Conservation (phyloP, 2,329 filamentous ascomycete genomes). For the Aspergillus fumigatus region DNA sequence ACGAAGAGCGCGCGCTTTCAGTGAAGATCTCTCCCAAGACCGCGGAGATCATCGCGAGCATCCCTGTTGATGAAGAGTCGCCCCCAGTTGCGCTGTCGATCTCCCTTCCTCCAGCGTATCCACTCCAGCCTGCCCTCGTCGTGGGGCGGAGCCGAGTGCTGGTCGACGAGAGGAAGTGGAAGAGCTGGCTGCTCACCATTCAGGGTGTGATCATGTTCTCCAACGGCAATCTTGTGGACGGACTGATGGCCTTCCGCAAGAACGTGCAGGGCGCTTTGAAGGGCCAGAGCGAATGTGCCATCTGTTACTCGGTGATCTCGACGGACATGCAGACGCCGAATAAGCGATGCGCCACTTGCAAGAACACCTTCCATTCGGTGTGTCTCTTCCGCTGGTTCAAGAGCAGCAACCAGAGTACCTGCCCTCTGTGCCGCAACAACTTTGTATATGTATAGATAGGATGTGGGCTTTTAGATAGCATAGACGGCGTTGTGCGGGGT, state of each 20-base stretch:
- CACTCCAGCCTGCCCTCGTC: constrained; percentile 73
- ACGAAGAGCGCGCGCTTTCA: constrained; percentile 50
- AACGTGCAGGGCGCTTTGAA: constrained; percentile 87
- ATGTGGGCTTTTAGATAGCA: constrained; percentile 9
- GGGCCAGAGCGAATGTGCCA: constrained; percentile 91
- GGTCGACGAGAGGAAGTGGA: constrained; percentile 88
- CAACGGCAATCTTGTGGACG: constrained; percentile 83
- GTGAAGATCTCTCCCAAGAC: constrained; percentile 69
- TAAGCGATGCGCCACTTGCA: constrained; percentile 87
- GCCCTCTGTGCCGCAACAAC: constrained; percentile 85
- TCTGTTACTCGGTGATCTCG: constrained; percentile 93
- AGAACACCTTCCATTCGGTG: constrained; percentile 83
- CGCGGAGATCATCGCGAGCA: constrained; percentile 75
- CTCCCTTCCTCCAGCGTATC: constrained; percentile 73
- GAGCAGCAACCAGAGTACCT: constrained; percentile 84
- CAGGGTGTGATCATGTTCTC: constrained; percentile 92
- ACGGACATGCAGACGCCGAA: constrained; percentile 85
- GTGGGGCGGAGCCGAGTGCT: constrained; percentile 76
- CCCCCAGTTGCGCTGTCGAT: constrained; percentile 81
- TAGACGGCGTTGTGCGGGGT: not conserved
- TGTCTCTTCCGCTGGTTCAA: constrained; percentile 98
- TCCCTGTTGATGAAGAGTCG: constrained; percentile 80
- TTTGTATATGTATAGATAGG: constrained; percentile 57
- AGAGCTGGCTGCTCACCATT: constrained; percentile 80
- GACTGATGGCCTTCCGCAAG: constrained; percentile 74